Base-by-base conservation (phyloP, 164 flowering plant genomes). In the Chimonanthus salicifolius region DNA sequence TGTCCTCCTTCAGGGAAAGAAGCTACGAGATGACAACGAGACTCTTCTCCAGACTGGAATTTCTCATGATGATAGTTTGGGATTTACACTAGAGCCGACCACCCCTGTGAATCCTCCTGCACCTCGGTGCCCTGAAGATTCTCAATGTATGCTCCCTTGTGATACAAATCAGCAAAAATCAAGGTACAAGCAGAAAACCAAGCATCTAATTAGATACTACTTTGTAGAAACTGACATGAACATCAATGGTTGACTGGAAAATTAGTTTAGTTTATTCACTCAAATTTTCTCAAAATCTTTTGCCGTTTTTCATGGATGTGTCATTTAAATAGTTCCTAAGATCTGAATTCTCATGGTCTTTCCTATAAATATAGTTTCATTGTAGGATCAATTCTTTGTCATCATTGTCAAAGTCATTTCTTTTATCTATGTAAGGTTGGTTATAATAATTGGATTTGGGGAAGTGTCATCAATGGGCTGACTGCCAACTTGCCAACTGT, bases 41-140 rank as follows among this genome's bases (percentile, higher is more conserved):
- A 91, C 97, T 48, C 82, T 96, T 48, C 73, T 83, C 47, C 95
- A 96, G 82, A 85, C 88, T 64, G 98, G 97, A 72, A 91, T 96
- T 67, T 88, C 86, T 77, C 83, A 82, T 58, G 81, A 85, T 64
- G 78, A 88, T 71, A 87, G 83, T 75, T 79, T 94, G 79, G 97
- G 95, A 49, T 94, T 96, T 80, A 75, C 84, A 49, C 81, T 96
- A 72, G 98, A 96, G 83, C 97, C 98, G 21, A 83, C 76, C 72
- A 84, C 76, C 73, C 71, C 87, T 70, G 48, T 84, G 20, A 84
- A 77, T 65, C 65, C 81, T 79, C 75, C 74, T 51, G 60, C 72
- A 43, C 62, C 87, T 45, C 62, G 82, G 62, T 71, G 71, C 70
- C 77, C 82, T 45, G 82, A 82, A 78, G 87, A 80, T 75, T 81